Conservation (phyloP, 176 grass and related monocot species). For the Elymus sibiricus region DNA sequence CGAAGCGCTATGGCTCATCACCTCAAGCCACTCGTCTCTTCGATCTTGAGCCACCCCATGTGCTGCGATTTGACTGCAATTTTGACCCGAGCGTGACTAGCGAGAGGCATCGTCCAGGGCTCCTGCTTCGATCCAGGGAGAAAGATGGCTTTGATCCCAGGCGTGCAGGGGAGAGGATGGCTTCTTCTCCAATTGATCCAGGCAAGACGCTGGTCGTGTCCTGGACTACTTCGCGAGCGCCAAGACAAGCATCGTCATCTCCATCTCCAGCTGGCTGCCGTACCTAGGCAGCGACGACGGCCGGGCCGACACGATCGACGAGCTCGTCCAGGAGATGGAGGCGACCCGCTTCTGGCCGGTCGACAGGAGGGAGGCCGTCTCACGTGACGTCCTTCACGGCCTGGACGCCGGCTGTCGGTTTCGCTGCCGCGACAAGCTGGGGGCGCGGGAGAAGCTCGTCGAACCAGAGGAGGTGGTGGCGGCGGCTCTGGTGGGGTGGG, state of each 20-base stretch:
- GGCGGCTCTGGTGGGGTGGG: too few species aligned
- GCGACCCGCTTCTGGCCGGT: not conserved
- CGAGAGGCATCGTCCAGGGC: too few species aligned
- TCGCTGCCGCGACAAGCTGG: not conserved
- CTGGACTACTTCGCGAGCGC: not conserved
- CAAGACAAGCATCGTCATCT: not conserved
- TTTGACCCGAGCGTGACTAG: too few species aligned
- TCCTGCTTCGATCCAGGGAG: too few species aligned
- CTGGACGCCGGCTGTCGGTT: not conserved
- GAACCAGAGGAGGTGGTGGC: too few species aligned
- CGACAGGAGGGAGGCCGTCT: not conserved
- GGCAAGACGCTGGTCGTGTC: not conserved
- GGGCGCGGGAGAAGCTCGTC: not conserved
- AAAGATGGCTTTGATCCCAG: too few species aligned
- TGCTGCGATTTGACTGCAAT: too few species aligned
- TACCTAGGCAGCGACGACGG: not conserved
- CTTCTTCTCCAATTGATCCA: too few species aligned
- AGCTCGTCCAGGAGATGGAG: slow-evolving; percentile 3
- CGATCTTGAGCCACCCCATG: too few species aligned
- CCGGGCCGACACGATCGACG: slow-evolving; percentile 1
- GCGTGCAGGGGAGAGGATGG: too few species aligned
- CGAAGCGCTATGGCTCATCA: too few species aligned
- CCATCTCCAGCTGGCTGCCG: not conserved
- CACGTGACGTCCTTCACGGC: not conserved
- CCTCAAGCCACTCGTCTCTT: too few species aligned